A percentile compares a stretch with the other conserved stretches of the same genome.
Conservation (phyloP, 2,329 filamentous ascomycete genomes). For the Aspergillus sp. region DNA sequence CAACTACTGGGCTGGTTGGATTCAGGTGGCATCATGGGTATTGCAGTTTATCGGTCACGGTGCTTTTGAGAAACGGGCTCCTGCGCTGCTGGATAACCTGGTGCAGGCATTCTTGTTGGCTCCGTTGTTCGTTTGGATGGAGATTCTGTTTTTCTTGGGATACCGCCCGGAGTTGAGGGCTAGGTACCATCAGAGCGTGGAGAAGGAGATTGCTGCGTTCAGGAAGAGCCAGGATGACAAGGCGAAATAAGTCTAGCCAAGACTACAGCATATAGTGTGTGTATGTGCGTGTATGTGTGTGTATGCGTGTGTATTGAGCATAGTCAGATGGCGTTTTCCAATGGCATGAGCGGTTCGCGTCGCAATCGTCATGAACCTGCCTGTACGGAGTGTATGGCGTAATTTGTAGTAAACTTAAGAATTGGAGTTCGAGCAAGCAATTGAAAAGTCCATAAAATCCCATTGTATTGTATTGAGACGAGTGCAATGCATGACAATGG, state of each 20-base stretch:
- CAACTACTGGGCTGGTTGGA: constrained; percentile 59
- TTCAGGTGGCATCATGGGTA: constrained; percentile 74
- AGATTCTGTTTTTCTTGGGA: constrained; percentile 81
- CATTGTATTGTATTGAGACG: too few relatives aligned
- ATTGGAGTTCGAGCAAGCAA: too few relatives aligned
- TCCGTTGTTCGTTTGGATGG: constrained; percentile 95
- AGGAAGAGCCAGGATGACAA: constrained; percentile 45
- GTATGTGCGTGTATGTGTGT: too few relatives aligned
- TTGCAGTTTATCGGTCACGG: constrained; percentile 89
- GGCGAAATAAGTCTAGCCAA: constrained; percentile 11
- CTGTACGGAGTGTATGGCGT: too few relatives aligned
- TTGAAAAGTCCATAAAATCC: too few relatives aligned
- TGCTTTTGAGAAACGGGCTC: constrained; percentile 77
- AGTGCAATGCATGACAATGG: too few relatives aligned
- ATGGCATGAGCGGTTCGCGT: too few relatives aligned
- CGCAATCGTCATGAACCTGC: too few relatives aligned
- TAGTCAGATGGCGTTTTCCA: too few relatives aligned
- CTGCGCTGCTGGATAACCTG: constrained; percentile 83
- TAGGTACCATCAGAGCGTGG: constrained; percentile 69
- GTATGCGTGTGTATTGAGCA: too few relatives aligned
- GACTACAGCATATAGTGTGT: background rate
- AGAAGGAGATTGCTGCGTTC: constrained; percentile 70
- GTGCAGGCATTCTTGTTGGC: constrained; percentile 88
- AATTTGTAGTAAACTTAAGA: too few relatives aligned
- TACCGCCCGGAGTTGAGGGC: constrained; percentile 83